Conservation (phyloP, 805 yeast species). For the Nakazawaea holstii region DNA sequence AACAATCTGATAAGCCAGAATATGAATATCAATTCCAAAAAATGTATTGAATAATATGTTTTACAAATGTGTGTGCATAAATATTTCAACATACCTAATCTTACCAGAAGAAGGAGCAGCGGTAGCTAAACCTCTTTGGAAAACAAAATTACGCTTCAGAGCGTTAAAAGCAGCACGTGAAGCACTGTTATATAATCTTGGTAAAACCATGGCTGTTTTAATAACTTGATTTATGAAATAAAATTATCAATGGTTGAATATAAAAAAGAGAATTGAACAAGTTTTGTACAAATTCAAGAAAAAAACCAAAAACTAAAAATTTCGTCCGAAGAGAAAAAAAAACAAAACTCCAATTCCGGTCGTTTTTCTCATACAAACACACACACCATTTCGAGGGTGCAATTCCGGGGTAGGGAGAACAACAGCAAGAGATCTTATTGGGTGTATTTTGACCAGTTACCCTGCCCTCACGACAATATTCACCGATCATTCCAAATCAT, state of each 20-base stretch:
- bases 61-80: neutral
- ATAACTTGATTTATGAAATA: neutral
- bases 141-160: constrained; percentile 75
- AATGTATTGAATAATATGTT: no score
- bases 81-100: constrained; percentile 63
- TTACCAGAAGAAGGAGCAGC: constrained; percentile 77
- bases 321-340: neutral
- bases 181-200: constrained; percentile 56
- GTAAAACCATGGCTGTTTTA: constrained; percentile 35
- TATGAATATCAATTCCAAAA: no score
- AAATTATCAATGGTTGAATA: neutral
- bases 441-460: neutral
- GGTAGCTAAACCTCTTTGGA: constrained; percentile 73
- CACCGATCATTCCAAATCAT: neutral
- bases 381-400: neutral
- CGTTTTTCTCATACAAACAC: neutral
- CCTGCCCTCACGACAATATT: neutral
- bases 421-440: neutral
- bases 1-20: no score
- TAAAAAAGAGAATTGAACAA: neutral
- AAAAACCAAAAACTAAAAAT: neutral
- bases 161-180: constrained; percentile 87
- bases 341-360: neutral
- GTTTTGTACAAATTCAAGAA: neutral
- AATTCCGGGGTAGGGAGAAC: neutral